Evolutionary conservation across 2,329 filamentous ascomycete genomes (phyloP), one percentile per base, ranked within the genome.

Genomic region (Daldinia sp.): DNA sequence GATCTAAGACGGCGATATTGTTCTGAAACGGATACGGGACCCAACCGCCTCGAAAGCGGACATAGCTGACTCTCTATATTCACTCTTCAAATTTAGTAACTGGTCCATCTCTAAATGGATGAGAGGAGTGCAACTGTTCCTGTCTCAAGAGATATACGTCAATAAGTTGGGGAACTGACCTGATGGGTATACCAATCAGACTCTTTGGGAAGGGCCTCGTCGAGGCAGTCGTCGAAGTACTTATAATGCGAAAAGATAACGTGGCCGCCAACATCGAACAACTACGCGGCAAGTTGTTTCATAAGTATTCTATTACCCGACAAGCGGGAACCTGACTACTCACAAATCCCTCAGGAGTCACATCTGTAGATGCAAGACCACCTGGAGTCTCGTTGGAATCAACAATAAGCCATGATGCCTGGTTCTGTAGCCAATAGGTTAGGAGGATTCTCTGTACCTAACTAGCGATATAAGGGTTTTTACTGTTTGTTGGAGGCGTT

Each of bases 171-270:
- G 33, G 15, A 4, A 54, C 50, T 54, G 18, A 54, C 50, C 53
- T 56, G 53, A 12, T 56, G 53, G 6, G 53, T 56, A 56, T 56
- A 56, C 53, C 53, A 56, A 56, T 56, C 53, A 37, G 30, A 37
- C 20, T 56, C 53, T 37, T 56, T 41, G 13, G 53, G 53, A 23
- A 56, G 53, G 41, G 53, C 53, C 13, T 56, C 53, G 15, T 56
- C 35, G 13, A 56, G 15, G 20, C 53, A 56, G 20, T 56, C 53
- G 13, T 56, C 53, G 20, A 56, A 56, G 53, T 56, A 56, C 15
- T 56, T 56, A 13, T 56, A 56, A 42, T 56, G 53, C 20, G 53
- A 56, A 13, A 56, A 56, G 53, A 56, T 56, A 10, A 56, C 53
- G 13, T 56, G 53, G 13, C 53, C 53, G 26, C 53, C 53, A 13